Conservation (phyloP, 768 basidiomycete species). For the Hericium coralloides region DNA sequence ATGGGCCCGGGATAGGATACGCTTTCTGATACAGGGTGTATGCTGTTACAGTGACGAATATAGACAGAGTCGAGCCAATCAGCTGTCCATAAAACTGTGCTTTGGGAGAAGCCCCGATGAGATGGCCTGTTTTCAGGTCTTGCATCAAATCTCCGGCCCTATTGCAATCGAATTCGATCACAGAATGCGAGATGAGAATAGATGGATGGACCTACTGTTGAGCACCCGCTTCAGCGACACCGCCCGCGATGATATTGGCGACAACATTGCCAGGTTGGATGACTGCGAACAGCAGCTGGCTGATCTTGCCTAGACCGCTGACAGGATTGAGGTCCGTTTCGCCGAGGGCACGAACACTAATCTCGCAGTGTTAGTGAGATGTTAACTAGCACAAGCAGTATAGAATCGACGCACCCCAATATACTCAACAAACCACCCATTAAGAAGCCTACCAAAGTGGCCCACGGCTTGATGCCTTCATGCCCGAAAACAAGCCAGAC, state of each 20-base stretch:
- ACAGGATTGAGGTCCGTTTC: conserved; percentile 94
- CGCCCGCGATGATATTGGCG: conserved; percentile 96
- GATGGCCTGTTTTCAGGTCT: conserved; percentile 93
- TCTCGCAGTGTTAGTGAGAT: conserved; percentile 3
- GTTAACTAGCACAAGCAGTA: neutral
- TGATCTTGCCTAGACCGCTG: conserved; percentile 90
- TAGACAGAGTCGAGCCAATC: conserved; percentile 82
- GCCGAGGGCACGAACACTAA: conserved; percentile 84
- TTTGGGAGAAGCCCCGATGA: conserved; percentile 85
- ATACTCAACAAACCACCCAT: conserved; percentile 80
- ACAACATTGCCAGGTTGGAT: conserved; percentile 92
- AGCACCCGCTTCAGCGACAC: conserved; percentile 94
- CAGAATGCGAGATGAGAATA: neutral
- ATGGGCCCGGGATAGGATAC: conserved; percentile 85
- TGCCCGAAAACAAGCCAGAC: conserved; percentile 88
- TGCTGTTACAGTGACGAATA: conserved; percentile 82
- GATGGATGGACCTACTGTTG: conserved; percentile 52
- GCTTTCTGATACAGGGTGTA: conserved; percentile 82
- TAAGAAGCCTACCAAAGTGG: conserved; percentile 75
- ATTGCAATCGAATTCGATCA: conserved; percentile 3
- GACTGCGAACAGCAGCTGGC: conserved; percentile 90
- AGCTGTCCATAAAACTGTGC: conserved; percentile 94
- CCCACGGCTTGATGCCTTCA: conserved; percentile 94
- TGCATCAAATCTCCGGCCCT: conserved; percentile 98
- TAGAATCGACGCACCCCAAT: conserved; percentile 56